Conservation (phyloP, 2,329 filamentous ascomycete species). For the Trematosphaeria pertusa region DNA sequence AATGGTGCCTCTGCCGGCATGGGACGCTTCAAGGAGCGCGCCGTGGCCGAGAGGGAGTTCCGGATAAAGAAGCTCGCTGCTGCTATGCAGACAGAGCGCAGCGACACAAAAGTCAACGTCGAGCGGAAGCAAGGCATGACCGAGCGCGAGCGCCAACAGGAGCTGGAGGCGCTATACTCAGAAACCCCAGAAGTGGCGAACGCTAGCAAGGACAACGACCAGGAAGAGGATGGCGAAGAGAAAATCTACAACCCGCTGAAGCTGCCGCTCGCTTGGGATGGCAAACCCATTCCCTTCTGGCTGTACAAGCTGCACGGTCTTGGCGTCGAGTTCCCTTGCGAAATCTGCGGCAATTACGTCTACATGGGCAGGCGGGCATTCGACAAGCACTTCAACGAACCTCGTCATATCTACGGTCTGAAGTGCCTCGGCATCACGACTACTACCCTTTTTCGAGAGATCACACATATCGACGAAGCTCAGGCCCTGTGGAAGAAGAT, state of each 20-base stretch:
- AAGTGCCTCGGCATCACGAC: slow-evolving; percentile 95
- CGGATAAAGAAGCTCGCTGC: slow-evolving; percentile 80
- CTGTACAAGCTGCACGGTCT: slow-evolving; percentile 95
- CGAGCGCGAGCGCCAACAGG: slow-evolving; percentile 91
- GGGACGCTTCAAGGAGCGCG: slow-evolving; percentile 76
- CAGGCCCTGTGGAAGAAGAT: slow-evolving; percentile 92
- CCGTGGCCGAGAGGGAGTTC: slow-evolving; percentile 87
- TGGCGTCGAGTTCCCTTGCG: slow-evolving; percentile 92
- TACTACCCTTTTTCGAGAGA: slow-evolving; percentile 89
- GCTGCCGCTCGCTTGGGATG: slow-evolving; percentile 94
- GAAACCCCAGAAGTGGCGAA: slow-evolving; percentile 58
- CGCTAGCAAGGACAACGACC: slow-evolving; percentile 67
- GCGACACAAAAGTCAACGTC: slow-evolving; percentile 91
- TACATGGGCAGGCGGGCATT: slow-evolving; percentile 97
- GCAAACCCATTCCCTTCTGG: slow-evolving; percentile 99
- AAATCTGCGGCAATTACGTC: slow-evolving; percentile 98
- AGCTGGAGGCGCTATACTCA: slow-evolving; percentile 84
- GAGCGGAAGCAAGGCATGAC: slow-evolving; percentile 98
- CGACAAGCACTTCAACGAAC: slow-evolving; percentile 98
- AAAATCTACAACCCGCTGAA: slow-evolving; percentile 97
- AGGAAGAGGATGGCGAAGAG: slow-evolving; percentile 74
- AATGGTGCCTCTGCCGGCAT: slow-evolving; percentile 29
- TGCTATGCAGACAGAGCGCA: slow-evolving; percentile 84
- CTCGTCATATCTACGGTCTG: slow-evolving; percentile 88
- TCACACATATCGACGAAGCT: slow-evolving; percentile 90